Evolutionary conservation across 768 basidiomycete genomes (phyloP), one percentile per base, ranked within the genome.

Genomic region (Kwoniella botswanensis): DNA sequence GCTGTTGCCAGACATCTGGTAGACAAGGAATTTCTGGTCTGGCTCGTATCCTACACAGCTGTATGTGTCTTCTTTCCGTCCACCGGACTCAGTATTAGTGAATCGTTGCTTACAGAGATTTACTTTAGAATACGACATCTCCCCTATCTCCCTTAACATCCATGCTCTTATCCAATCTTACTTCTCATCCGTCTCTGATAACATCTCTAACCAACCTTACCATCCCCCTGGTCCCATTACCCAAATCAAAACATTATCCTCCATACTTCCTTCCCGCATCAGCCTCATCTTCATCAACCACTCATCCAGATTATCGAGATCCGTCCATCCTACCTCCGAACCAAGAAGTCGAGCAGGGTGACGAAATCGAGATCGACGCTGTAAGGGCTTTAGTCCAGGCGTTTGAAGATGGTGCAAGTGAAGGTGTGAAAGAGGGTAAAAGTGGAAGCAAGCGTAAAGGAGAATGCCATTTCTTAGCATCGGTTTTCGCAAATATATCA

Each of bases 151-250:
- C 98, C 86, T 89, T 98, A 21, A 93, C 94, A 3, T 88, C 93
- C n/a, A 98, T 98, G 96, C 86, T 98, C 1, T 87, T 98, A 11
- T 96, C 94, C n/a, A 98, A 98, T 85, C 85, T 97, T 43, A 92
- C 93, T 10, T 88, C 91, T 4, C 90, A 92, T 55, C 86, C 91
- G 2, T 84, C 87, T 0, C 88, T 91, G 64, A 91, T 92, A 74
- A 85, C 87, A 11, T 82, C 86, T 9, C 82, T 98, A 10, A 84
- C 93, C 5, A 85, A 86, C 1, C 85, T 94, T 55, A 88, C 88
- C 69, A 87, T 97, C 58, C 84, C 89, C 2, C 85, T 94, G 56
- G 86, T 84, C 13, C 74, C 73, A 21, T 65, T 84, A 26, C 76
- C 80, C 41, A 44, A 68, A 55, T 68, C 79, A 15, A 71, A 78